A percentile compares a stretch with the other conserved stretches of the same genome.
phyloP scores from a whole-genome alignment of 2,329 filamentous ascomycete species.

The Colletotrichum tamarilloi region DNA sequence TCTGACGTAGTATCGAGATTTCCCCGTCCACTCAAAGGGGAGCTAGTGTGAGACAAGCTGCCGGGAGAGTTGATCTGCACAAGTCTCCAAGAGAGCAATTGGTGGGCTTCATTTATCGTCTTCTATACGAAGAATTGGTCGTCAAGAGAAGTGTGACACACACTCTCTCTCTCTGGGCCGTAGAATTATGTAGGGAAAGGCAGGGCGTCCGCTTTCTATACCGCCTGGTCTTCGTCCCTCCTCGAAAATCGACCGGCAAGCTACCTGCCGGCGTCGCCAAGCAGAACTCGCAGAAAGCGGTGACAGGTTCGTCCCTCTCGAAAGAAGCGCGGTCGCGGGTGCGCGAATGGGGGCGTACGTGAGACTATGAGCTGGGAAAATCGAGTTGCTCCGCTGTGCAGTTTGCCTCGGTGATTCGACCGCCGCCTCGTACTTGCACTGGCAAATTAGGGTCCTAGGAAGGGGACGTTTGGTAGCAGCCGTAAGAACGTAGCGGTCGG shows the following conservation, averaged over 20 bases:
- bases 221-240: background rate
- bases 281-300: constrained; percentile 10
- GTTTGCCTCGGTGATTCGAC: constrained; percentile 25
- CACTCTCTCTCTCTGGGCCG: no score
- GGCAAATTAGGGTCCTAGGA: constrained; percentile 18
- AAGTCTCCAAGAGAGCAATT: constrained; percentile 4
- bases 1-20: constrained; percentile 30
- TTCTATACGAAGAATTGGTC: background rate
- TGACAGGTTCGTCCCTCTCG: constrained; percentile 4
- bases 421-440: background rate
- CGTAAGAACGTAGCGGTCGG: background rate
- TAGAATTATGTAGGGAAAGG: background rate
- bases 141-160: background rate
- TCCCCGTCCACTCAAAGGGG: constrained; percentile 13
- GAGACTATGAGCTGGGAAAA: constrained; percentile 6
- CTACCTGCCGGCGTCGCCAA: background rate
- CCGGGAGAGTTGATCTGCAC: background rate
- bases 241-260: background rate
- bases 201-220: background rate
- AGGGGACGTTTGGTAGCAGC: background rate
- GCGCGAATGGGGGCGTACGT: background rate
- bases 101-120: background rate
- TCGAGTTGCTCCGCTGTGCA: constrained; percentile 8
- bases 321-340: constrained; percentile 7
- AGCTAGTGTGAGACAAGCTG: constrained; percentile 16